Evolutionary conservation across 495 filamentous ascomycete species (phyloP), one percentile per base, ranked within the genome.

Genomic region (Cudoniella acicularis): DNA sequence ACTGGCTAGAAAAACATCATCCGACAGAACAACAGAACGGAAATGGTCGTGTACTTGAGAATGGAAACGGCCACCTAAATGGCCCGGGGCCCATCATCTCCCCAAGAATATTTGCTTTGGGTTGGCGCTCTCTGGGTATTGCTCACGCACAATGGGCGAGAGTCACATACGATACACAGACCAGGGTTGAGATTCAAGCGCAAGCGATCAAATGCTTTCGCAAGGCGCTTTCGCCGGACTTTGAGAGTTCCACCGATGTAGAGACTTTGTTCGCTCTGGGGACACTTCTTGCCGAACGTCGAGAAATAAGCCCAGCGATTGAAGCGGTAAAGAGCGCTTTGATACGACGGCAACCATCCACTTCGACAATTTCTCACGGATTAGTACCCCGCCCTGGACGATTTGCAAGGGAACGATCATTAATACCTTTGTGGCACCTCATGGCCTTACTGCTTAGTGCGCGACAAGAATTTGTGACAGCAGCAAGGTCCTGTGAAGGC

Each of bases 141-240:
- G 85, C 87, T 25, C 84, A 91, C 60, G 90, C 92, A 0, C 84
- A 88, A 56, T 96, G 92, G 91, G 89, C 92, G 45, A 80, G 84
- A 16, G 79, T 86, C 70, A 96, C 91, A 4, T 85, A 83, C 47
- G 79, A 93, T 49, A 84, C 87, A 11, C 79, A 87, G 59, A 69
- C 79, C 3, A 80, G 94, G 26, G 73, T 84, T 27, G 80, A 85
- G 22, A 79, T 89, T 20, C 89, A 93, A 61, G 73, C 79, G 18
- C 81, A 87, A 61, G 94, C 92, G 1, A 81, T 92, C 45, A 74
- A 81, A 41, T 87, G 84, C 60, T 80, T 98, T 52, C 80, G 85
- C 45, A 87, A 77, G 59, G 87, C 91, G 9, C 70, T 95, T 11
- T 78, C 79, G 8, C 83, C 86, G 13, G 82, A 84, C 46, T 78